Conservation (phyloP, 139 green algal genomes). For the Tetradesmus lagerheimii region DNA sequence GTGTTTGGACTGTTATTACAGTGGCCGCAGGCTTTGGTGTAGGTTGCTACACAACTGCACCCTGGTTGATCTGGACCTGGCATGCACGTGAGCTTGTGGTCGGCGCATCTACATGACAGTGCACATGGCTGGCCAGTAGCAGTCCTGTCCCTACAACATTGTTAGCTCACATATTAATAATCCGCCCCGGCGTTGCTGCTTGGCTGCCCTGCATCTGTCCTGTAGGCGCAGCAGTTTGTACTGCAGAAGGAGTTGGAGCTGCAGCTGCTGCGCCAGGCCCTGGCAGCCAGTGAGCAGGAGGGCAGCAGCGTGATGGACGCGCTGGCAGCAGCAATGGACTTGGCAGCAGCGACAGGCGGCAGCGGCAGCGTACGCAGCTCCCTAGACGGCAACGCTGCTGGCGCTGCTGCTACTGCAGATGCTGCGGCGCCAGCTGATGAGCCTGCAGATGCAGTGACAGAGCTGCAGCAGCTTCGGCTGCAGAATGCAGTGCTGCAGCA, state of each 20-base stretch:
- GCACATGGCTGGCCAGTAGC: no score
- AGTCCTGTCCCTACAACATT: no score
- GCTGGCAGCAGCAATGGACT: constrained; percentile 5
- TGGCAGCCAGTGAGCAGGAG: constrained; percentile 21
- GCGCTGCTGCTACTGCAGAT: not conserved
- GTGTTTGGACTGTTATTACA: no score
- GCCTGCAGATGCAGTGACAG: not conserved
- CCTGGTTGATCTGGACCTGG: not conserved
- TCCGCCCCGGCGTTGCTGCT: no score
- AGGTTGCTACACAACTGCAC: no score
- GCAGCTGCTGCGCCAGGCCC: constrained; percentile 8
- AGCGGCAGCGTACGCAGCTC: constrained; percentile 3
- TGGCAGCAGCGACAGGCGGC: constrained; percentile 4
- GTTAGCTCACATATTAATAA: no score
- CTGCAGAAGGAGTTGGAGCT: constrained; percentile 39
- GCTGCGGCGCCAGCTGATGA: not conserved
- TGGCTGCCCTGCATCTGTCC: not conserved
- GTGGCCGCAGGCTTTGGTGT: no score
- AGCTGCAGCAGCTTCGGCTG: constrained; percentile 27
- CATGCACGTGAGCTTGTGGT: not conserved
- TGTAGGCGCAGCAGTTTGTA: constrained; percentile 13
- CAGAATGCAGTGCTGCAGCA: constrained; percentile 32
- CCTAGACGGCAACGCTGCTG: not conserved
- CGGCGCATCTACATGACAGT: not conserved
- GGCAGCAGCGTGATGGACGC: constrained; percentile 36